A percentile compares a stretch with the other conserved stretches of the same genome.
Evolutionary conservation across 2,329 filamentous ascomycete genomes (phyloP).

Genomic region (Colletotrichum paranaense): DNA sequence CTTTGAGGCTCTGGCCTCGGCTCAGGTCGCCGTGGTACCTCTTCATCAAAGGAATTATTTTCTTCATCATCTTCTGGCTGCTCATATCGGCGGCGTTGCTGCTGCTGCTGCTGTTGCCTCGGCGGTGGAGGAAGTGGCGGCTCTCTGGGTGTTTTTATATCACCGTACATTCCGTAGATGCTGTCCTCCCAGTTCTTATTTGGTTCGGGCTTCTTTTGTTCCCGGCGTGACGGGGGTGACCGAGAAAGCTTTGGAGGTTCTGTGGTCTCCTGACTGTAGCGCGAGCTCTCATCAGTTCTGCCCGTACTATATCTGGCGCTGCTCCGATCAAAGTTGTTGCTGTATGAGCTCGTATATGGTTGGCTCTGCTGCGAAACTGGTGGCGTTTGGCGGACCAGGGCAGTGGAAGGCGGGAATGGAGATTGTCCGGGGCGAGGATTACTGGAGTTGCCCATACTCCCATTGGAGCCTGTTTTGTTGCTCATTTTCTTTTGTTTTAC

Average conservation of each 20-base stretch:
- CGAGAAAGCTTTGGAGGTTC: not conserved
- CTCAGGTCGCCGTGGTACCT: slow-evolving; percentile 3
- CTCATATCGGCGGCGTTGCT: not conserved
- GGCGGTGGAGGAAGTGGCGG: slow-evolving; percentile 8
- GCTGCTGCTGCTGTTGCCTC: not conserved
- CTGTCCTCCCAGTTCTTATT: slow-evolving; percentile 25
- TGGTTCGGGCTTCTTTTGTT: not conserved
- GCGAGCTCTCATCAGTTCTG: slow-evolving; percentile 4
- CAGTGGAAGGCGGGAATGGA: slow-evolving; percentile 19
- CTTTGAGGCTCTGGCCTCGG: not conserved
- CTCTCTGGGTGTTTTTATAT: slow-evolving; percentile 22
- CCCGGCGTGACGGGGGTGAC: not conserved
- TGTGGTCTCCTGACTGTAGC: slow-evolving; percentile 7
- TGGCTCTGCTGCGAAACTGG: not conserved
- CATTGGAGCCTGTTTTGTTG: slow-evolving; percentile 1
- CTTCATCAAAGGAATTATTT: slow-evolving; percentile 23
- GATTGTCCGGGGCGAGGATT: slow-evolving; percentile 33
- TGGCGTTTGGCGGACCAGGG: slow-evolving; percentile 9
- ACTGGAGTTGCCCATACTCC: slow-evolving; percentile 25
- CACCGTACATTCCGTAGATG: slow-evolving; percentile 33
- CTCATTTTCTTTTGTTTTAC: not conserved
- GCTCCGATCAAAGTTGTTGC: slow-evolving; percentile 33
- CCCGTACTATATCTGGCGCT: slow-evolving; percentile 28
- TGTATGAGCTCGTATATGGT: slow-evolving; percentile 28
- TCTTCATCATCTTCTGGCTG: not conserved